Base-by-base conservation (phyloP, 2,329 filamentous ascomycete genomes). In the Dryadomyces quercivorus region DNA sequence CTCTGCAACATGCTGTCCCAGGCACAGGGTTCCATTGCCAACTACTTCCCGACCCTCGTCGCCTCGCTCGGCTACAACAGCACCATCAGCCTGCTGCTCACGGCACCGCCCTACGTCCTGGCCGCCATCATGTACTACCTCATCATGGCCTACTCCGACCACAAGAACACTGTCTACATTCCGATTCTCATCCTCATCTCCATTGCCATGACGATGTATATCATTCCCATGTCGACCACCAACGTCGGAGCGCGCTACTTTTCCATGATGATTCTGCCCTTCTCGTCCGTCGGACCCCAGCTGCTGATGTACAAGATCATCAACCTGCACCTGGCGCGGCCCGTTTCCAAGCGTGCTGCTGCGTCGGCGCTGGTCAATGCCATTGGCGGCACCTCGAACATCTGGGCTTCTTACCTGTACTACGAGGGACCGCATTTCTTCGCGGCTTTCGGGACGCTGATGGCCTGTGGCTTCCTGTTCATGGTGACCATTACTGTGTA, bases 21-120 rank as follows among this genome's bases (percentile, higher is more conserved):
- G 69, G 71, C 49, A 62, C 63, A 5, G 71, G 69, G 60, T 61
- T 70, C 38, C n/a, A 67, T 68, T 40, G 62, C 64, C 40, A 62
- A 63, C 53, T 63, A 58, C 57, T 65, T 62, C 55, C 59, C 64
- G 1, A 68, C 66, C 0, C 61, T 70, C 3, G 64, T 70, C 38
- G 59, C 56, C 2, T 64, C 67, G 0, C 62, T 70, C 10, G 61
- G 64, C 10, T 70, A 64, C 55, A 60, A 60, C 57, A 58, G 62
- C 58, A 74, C 69, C 2, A 63, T 70, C 54, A 73, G 65, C 8
- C 61, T 76, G 10, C 65, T 76, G 8, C 66, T 76, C 5, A 76
- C 73, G 0, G 70, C 69, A 2, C 73, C 73, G 0, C 73, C 73
- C 1, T 75, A 74, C 50, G 63, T 73, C 6, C 64, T 73, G 2